These are phyloP conservation scores for Alternaria consortialis DNA, from an alignment of 2,329 filamentous ascomycete genomes.

Conservation along the genomic window DNA sequence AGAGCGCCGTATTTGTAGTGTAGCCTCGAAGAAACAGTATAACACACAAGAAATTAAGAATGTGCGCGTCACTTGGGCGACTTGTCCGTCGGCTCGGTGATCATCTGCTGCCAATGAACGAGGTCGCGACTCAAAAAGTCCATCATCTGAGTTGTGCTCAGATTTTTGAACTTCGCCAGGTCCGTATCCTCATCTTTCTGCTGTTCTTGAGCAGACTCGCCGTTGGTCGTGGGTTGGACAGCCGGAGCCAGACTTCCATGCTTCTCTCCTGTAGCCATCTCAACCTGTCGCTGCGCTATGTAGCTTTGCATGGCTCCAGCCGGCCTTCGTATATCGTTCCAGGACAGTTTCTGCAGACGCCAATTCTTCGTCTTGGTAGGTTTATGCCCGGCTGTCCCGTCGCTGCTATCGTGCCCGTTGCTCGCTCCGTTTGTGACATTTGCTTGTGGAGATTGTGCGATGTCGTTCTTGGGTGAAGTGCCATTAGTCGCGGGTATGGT, in stretches of 20 bases:
- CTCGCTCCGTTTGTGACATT: constrained; percentile 43
- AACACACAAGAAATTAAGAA: background rate
- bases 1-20: constrained; percentile 12
- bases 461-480: constrained; percentile 43
- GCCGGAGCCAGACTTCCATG: constrained; percentile 32
- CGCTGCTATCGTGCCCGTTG: constrained; percentile 61
- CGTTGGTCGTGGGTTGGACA: constrained; percentile 39
- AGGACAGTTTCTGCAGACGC: constrained; percentile 70
- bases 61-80: constrained; percentile 14
- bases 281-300: constrained; percentile 86
- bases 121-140: constrained; percentile 81
- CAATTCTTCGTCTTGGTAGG: constrained; percentile 68
- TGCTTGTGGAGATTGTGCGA: constrained; percentile 43
- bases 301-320: constrained; percentile 88
- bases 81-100: constrained; percentile 42
- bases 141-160: constrained; percentile 90
- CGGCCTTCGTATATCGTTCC: constrained; percentile 87
- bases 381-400: constrained; percentile 64
- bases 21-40: background rate
- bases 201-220: constrained; percentile 27
- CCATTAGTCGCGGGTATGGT: constrained; percentile 45
- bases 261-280: constrained; percentile 72
- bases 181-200: constrained; percentile 55
- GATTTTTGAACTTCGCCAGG: constrained; percentile 68
- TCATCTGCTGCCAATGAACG: constrained; percentile 79